Percentiles rank a stretch among this genome's conserved stretches.
These are phyloP conservation scores for Tolypocladium album DNA, from an alignment of 2,329 filamentous ascomycete genomes.

Conservation along the genomic window DNA sequence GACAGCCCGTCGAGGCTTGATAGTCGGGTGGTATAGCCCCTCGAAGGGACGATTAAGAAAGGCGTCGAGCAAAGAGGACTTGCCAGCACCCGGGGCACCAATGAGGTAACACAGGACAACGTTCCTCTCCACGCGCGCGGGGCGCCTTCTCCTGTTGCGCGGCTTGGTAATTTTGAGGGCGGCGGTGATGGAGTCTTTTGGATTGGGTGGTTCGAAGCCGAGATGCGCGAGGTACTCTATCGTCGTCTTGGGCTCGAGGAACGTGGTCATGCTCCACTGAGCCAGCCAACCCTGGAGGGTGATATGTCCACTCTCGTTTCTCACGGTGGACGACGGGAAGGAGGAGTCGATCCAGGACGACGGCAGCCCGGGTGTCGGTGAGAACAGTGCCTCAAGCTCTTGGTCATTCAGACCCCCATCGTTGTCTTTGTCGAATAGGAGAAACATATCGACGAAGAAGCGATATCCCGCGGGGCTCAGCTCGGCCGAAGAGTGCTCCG, in stretches of 20 bases:
- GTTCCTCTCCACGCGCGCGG: conserved; percentile 82
- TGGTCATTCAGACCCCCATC: conserved; percentile 84
- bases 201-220: conserved; percentile 75
- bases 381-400: conserved; percentile 79
- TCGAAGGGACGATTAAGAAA: conserved; percentile 86
- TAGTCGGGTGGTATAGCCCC: conserved; percentile 78
- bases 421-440: conserved; percentile 94
- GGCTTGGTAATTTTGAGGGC: conserved; percentile 90
- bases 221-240: conserved; percentile 93
- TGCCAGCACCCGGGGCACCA: conserved; percentile 76
- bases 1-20: conserved; percentile 85
- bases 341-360: conserved; percentile 77
- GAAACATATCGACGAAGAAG: conserved; percentile 93
- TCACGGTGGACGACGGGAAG: conserved; percentile 88
- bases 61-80: conserved; percentile 81
- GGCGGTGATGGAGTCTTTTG: conserved; percentile 66
- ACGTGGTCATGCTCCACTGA: conserved; percentile 99
- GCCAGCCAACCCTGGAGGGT: conserved; percentile 96
- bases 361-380: conserved; percentile 83
- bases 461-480: conserved; percentile 89
- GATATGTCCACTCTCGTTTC: conserved; percentile 90
- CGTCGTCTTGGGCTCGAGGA: conserved; percentile 88
- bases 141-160: conserved; percentile 71
- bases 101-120: conserved; percentile 91
- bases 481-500: conserved; percentile 84